Evolutionary conservation across 2,329 filamentous ascomycete genomes (phyloP), one percentile per base, ranked within the genome.

Genomic region (Fusarium mundagurra): DNA sequence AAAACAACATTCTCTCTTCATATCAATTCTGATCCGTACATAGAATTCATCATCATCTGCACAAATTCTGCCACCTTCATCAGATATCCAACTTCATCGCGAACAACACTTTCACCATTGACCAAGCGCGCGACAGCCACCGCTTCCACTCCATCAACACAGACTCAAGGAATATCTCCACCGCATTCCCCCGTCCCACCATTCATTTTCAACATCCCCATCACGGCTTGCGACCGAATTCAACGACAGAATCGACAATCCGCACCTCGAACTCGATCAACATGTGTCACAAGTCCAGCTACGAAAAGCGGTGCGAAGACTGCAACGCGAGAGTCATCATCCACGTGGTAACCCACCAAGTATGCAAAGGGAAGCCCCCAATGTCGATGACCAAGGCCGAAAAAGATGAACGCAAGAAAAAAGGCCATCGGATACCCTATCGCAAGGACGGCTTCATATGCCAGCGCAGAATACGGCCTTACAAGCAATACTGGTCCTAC

Each of bases 91-190:
- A 36, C 13, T 5, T 12, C 33, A 24, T 36, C 18, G 10, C 7
- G 18, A 36, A 20, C 33, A 18, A 17, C 7, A 53, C 13, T 0
- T 12, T 20, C 24, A 27, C n/a, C 10, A 17, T 0, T 9, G 9
- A 8, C n/a, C 14, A 5, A 22, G 5, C 33, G 9, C 5, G 33
- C n/a, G 1, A 53, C 22, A 31, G 3, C 31, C 13, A n/a, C 47
- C 6, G 10, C n/a, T 22, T 27, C 2, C 3, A 16, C 33, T 16
- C 10, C n/a, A 22, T 27, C 31, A 20, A 16, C 50, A 10, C 18
- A 18, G 2, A 27, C n/a, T 11, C 18, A 8, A 36, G 3, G 2
- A 12, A 6, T 9, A 3, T 6, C 2, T 10, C n/a, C 31, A 3
- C 3, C n/a, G n/a, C 48, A 22, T 14, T n/a, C 16, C 11, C 47